These are phyloP conservation scores for Scenedesmus sp. DNA, from an alignment of 163 green algal genomes.

Conservation along the genomic window DNA sequence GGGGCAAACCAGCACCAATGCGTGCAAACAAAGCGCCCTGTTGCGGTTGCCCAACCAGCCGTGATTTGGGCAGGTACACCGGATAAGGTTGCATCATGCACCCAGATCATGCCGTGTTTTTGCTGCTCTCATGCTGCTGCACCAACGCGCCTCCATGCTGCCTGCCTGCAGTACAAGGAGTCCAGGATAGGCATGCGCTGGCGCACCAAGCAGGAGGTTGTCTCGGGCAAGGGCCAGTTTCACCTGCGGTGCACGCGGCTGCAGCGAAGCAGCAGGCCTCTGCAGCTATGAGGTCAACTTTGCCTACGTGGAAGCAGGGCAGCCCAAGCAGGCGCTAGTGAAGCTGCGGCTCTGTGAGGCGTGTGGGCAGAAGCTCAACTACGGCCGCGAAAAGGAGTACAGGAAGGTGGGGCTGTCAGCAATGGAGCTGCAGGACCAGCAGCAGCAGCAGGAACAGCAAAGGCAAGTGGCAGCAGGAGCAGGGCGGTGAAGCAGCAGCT, in stretches of 20 bases:
- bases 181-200: conserved; percentile 51
- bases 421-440: conserved; percentile 39
- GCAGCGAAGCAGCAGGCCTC: conserved; percentile 72
- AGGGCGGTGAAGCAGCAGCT: not conserved
- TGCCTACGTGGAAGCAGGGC: conserved; percentile 82
- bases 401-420: conserved; percentile 56
- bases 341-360: conserved; percentile 86
- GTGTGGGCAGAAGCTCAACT: conserved; percentile 88
- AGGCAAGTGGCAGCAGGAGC: not conserved
- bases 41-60: too few species aligned
- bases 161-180: conserved; percentile 52
- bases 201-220: conserved; percentile 76
- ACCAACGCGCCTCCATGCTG: not conserved
- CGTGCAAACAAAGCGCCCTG: not conserved
- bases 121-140: too few species aligned
- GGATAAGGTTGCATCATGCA: too few species aligned
- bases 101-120: too few species aligned
- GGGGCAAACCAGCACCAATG: not conserved
- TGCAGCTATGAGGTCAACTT: conserved; percentile 92
- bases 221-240: conserved; percentile 88
- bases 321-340: conserved; percentile 86
- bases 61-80: too few species aligned
- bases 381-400: conserved; percentile 67
- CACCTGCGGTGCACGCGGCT: conserved; percentile 80
- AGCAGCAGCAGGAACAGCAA: conserved; percentile 20